A percentile compares a stretch with the other conserved stretches of the same genome.
Conservation (phyloP, 495 filamentous ascomycete species). For the Aspergillus sclerotioniger region DNA sequence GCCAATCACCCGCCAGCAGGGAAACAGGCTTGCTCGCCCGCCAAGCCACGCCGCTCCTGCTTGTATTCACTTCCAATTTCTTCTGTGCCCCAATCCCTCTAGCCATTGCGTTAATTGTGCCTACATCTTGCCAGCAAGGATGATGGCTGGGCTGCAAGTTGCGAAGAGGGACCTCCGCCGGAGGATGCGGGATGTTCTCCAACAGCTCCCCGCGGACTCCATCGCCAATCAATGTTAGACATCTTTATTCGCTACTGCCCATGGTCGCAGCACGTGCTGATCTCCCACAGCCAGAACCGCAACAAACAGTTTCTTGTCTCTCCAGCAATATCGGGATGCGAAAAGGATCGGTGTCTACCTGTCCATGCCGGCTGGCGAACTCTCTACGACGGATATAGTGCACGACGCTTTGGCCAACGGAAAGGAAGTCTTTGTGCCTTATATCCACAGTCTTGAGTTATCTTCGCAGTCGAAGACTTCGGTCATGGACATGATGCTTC, state of each 20-base stretch:
- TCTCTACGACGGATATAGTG: conserved; percentile 78
- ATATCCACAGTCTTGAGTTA: conserved; percentile 63
- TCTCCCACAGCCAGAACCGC: conserved; percentile 53
- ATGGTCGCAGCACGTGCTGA: conserved; percentile 18
- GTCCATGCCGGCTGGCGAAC: conserved; percentile 84
- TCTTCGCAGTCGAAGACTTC: conserved; percentile 46
- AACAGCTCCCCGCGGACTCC: conserved; percentile 53
- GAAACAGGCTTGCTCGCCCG: conserved; percentile 4
- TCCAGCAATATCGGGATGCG: conserved; percentile 67
- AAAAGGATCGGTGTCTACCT: conserved; percentile 80
- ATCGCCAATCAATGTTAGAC: conserved; percentile 65
- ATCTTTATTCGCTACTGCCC: conserved; percentile 2
- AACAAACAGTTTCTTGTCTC: conserved; percentile 55
- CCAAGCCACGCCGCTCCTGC: neutral
- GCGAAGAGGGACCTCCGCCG: conserved; percentile 74
- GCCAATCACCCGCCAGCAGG: conserved; percentile 5
- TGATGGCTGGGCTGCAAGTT: conserved; percentile 52
- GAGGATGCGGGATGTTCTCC: conserved; percentile 63
- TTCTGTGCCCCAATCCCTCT: no score
- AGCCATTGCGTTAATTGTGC: neutral
- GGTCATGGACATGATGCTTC: conserved; percentile 90
- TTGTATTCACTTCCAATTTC: neutral
- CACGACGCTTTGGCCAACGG: conserved; percentile 70
- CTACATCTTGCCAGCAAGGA: conserved; percentile 10
- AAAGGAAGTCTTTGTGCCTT: conserved; percentile 89